Conservation (phyloP, 345 rosid species). For the Anacardium occidentale region DNA sequence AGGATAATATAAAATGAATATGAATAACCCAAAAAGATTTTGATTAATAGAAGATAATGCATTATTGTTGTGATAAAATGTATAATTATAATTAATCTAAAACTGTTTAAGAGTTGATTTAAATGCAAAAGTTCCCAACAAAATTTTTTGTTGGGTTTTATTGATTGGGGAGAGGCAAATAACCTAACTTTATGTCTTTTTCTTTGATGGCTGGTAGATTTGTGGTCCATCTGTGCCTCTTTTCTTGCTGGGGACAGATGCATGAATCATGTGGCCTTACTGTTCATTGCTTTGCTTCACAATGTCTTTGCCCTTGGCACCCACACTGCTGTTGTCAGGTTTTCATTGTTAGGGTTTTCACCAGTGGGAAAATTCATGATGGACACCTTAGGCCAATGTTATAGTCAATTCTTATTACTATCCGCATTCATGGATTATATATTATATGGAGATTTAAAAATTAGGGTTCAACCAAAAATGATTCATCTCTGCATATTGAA, state of each 20-base stretch:
- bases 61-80: slow-evolving; percentile 11
- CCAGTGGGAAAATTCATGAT: too few relatives aligned
- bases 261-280: slow-evolving; percentile 18
- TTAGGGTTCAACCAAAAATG: too few relatives aligned
- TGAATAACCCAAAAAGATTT: background rate
- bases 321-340: background rate
- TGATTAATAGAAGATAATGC: background rate
- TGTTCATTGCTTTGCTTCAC: background rate
- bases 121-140: slow-evolving; percentile 18
- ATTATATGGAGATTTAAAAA: too few relatives aligned
- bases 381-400: too few relatives aligned
- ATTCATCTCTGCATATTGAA: too few relatives aligned
- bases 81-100: background rate
- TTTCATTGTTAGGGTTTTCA: too few relatives aligned
- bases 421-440: too few relatives aligned
- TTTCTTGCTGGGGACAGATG: slow-evolving; percentile 4
- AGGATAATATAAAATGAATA: too few relatives aligned
- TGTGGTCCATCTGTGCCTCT: slow-evolving; percentile 20
- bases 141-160: slow-evolving; percentile 29
- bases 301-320: background rate
- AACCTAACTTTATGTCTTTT: slow-evolving; percentile 13
- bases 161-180: slow-evolving; percentile 21
- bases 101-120: slow-evolving; percentile 14
- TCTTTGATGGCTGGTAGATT: slow-evolving; percentile 7
- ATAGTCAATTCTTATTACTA: too few relatives aligned